Percentiles rank a stretch among this genome's conserved stretches.
Evolutionary conservation across 148 eudicot species (phyloP).

Genomic region (Cornus suecica): DNA sequence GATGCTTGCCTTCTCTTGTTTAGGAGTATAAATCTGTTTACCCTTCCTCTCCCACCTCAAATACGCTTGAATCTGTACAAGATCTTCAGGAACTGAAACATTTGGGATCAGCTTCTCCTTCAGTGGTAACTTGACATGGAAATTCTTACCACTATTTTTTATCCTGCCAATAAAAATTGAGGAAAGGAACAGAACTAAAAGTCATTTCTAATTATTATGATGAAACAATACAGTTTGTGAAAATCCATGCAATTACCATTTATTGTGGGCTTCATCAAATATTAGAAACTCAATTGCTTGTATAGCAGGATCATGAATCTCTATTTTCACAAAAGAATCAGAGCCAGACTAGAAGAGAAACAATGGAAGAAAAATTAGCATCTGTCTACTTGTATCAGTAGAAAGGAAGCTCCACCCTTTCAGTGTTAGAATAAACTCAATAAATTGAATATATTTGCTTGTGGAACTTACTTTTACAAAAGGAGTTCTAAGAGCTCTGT

Average conservation of each 20-base stretch:
- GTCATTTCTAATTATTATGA: not conserved
- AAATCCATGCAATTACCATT: slow-evolving; percentile 45
- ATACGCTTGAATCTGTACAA: slow-evolving; percentile 92
- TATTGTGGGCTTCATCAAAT: slow-evolving; percentile 71
- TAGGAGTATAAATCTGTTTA: slow-evolving; percentile 81
- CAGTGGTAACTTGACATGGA: slow-evolving; percentile 58
- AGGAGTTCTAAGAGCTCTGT: slow-evolving; percentile 81
- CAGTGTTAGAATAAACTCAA: not conserved
- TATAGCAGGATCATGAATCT: slow-evolving; percentile 81
- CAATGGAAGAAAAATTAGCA: not conserved
- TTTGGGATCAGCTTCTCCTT: slow-evolving; percentile 35
- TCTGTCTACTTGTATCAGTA: not conserved
- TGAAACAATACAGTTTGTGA: not conserved
- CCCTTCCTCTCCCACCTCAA: slow-evolving; percentile 97
- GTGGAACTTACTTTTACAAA: slow-evolving; percentile 61
- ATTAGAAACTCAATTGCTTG: slow-evolving; percentile 91
- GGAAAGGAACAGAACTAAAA: not conserved
- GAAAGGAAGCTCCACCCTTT: not conserved
- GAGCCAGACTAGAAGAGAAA: slow-evolving; percentile 64
- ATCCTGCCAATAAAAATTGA: slow-evolving; percentile 41
- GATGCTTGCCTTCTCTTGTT: slow-evolving; percentile 67
- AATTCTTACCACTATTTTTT: slow-evolving; percentile 82
- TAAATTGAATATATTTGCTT: not conserved
- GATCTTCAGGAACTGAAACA: slow-evolving; percentile 87
- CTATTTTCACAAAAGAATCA: slow-evolving; percentile 53